Percentiles rank a stretch among this genome's conserved stretches.
Evolutionary conservation across 2,329 filamentous ascomycete genomes (phyloP).

Genomic region (Chrysoporthe puriensis): DNA sequence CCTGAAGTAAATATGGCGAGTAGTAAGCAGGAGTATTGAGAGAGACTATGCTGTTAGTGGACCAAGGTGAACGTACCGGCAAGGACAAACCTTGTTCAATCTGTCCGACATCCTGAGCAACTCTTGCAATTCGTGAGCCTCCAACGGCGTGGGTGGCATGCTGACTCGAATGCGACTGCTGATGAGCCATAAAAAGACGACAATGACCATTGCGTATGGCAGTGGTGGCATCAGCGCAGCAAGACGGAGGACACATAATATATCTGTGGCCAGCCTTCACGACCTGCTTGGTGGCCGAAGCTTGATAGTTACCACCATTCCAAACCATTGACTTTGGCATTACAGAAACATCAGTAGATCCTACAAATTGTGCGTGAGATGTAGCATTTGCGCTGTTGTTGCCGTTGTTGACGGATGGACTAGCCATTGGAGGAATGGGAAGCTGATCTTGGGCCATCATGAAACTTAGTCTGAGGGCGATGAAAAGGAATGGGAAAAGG

Average conservation of each 20-base stretch:
- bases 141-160: background rate
- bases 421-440: background rate
- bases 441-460: background rate
- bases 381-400: background rate
- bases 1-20: background rate
- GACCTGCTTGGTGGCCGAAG: background rate
- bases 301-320: background rate
- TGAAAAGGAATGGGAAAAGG: background rate
- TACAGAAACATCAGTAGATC: background rate
- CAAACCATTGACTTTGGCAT: background rate
- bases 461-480: background rate
- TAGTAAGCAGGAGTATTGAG: background rate
- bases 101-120: background rate
- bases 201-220: background rate
- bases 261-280: background rate
- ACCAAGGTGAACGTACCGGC: background rate
- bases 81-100: background rate
- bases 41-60: background rate
- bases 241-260: background rate
- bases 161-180: background rate
- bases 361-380: background rate
- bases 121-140: background rate
- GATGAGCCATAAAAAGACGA: background rate
- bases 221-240: background rate
- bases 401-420: background rate